These are phyloP conservation scores for Akanthomyces uredinophilus DNA, from an alignment of 2,329 filamentous ascomycete species.

Conservation along the genomic window DNA sequence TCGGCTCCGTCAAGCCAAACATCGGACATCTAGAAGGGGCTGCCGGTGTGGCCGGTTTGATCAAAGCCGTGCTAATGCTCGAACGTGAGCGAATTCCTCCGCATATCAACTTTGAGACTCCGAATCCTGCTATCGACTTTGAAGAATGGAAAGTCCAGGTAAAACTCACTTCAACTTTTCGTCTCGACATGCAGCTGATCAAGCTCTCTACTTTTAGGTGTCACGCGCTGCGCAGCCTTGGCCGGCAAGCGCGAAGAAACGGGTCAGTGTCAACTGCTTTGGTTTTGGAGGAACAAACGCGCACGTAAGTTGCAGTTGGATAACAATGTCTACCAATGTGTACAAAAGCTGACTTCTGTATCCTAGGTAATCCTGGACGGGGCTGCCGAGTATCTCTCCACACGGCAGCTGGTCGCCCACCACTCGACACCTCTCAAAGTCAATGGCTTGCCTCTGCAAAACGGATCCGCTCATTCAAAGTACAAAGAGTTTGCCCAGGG, in stretches of 20 bases:
- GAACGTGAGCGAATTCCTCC: conserved; percentile 48
- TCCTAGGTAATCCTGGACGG: conserved; percentile 41
- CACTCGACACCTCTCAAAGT: neutral
- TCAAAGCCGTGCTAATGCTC: conserved; percentile 46
- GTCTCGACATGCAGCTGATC: neutral
- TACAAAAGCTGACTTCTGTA: neutral
- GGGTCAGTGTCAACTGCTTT: conserved; percentile 52
- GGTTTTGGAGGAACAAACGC: conserved; percentile 55
- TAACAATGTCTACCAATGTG: neutral
- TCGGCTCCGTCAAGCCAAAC: conserved; percentile 51
- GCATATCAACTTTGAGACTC: conserved; percentile 44
- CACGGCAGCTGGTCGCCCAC: neutral
- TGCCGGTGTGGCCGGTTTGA: conserved; percentile 46
- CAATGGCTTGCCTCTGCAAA: neutral
- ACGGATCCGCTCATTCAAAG: conserved; percentile 6
- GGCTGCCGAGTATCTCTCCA: conserved; percentile 35
- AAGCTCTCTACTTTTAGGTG: conserved; percentile 27
- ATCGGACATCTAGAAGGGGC: conserved; percentile 50
- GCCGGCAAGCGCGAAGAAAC: conserved; percentile 39
- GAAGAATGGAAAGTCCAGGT: conserved; percentile 42
- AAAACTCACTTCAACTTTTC: neutral
- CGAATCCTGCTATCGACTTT: conserved; percentile 45
- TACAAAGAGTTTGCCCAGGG: neutral
- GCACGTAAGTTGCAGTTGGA: conserved; percentile 39
- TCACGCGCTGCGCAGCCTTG: conserved; percentile 37